A percentile compares a stretch with the other conserved stretches of the same genome.
Conservation (phyloP, 345 rosid genomes). For the Stellera chamaejasme region DNA sequence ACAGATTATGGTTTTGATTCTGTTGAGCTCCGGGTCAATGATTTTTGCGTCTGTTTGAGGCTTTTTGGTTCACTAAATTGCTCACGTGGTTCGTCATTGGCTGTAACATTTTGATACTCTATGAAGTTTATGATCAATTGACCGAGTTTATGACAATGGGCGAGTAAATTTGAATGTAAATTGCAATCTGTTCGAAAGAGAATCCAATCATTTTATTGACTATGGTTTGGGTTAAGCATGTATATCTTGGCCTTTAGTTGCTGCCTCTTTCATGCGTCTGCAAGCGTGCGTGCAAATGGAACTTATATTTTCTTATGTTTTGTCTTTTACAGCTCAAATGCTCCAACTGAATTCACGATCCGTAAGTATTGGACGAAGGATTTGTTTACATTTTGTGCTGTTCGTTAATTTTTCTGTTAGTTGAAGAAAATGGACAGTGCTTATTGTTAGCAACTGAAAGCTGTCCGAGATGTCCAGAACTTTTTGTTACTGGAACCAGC, state of each 20-base stretch:
- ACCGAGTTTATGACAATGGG: too few species aligned
- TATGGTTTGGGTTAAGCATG: too few species aligned
- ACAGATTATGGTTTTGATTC: not conserved
- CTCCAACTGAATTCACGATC: conserved; percentile 78
- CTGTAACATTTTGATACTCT: not conserved
- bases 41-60: too few species aligned
- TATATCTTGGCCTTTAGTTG: too few species aligned
- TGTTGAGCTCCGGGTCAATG: not conserved
- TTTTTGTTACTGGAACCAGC: too few species aligned
- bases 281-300: not conserved
- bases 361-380: conserved; percentile 47
- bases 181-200: too few species aligned
- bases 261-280: not conserved
- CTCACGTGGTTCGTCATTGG: not conserved
- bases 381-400: not conserved
- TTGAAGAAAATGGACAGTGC: too few species aligned
- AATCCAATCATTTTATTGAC: too few species aligned
- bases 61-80: not conserved
- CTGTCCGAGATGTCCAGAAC: too few species aligned
- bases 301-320: conserved; percentile 11
- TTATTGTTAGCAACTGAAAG: too few species aligned
- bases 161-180: too few species aligned
- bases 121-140: not conserved
- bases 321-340: conserved; percentile 37
- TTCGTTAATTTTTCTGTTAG: too few species aligned